Evolutionary conservation across 1,284 basidiomycete species (phyloP), one percentile per base, ranked within the genome.

Genomic region (Kwoniella shivajii): DNA sequence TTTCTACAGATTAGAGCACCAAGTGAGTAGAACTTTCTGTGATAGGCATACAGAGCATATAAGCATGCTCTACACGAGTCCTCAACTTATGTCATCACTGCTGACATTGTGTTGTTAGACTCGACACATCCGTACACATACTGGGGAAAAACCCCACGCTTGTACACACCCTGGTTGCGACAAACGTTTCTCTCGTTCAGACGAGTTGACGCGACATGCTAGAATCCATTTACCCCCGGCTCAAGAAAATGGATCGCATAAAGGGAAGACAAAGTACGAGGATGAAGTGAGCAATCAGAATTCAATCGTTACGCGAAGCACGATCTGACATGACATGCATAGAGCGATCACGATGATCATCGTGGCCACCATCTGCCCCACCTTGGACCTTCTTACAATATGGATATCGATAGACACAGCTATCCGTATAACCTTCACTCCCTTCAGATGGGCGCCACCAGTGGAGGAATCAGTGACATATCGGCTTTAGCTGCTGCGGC

Each of bases 101-200:
- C n/a, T 45, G 41, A 53, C 46, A 56, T 48, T 57, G 53, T 46
- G 72, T 44, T 70, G 56, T 68, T 72, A 98, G 89, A 99, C 94
- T 20, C 88, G 95, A 56, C 95, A 99, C 75, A 95, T 98, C 55
- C 89, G 95, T 56, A 99, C 94, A 0, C 95, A 99, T 77, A 99
- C 95, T 0, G 95, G 95, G 67, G 95, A 98, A 78, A 97, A 96
- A 73, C 95, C 95, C 1, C 97, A 97, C 73, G 84, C 86, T 31
- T 99, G 95, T 83, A 89, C 86, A 0, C 92, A 89, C 76, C 87
- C 91, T 0, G 86, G 87, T n/a, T 99, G 95, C 83, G 94, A 97
- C 79, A 99, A 98, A 78, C 89, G 93, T 27, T 99, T 99, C 79
- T 95, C 91, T 30, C 87, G 95, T 61, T 94, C 91, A 18, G 95